Conservation (phyloP, 805 yeast species). For the Ogataea ramenticola region DNA sequence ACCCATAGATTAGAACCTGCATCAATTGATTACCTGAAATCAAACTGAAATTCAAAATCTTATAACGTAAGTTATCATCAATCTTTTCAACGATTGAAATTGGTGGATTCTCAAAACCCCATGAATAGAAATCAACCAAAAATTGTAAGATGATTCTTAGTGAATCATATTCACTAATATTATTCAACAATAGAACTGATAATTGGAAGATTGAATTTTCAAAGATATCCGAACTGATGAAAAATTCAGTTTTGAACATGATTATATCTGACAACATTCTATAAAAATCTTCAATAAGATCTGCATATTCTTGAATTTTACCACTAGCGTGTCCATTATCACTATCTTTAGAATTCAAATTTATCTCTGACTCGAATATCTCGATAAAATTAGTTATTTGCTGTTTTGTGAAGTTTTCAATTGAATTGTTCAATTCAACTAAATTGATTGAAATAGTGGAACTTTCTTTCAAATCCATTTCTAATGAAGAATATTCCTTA, state of each 20-base stretch:
- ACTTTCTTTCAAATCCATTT: constrained; percentile 21
- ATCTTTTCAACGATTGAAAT: constrained; percentile 59
- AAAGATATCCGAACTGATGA: constrained; percentile 31
- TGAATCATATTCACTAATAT: constrained; percentile 64
- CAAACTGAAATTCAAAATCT: constrained; percentile 39
- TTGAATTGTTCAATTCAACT: constrained; percentile 42
- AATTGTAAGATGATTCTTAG: constrained; percentile 64
- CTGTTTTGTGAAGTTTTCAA: constrained; percentile 67
- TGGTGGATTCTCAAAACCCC: constrained; percentile 82
- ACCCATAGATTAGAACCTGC: constrained; percentile 50
- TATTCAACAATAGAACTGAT: constrained; percentile 43
- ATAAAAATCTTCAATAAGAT: constrained; percentile 80
- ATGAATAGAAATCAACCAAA: constrained; percentile 72
- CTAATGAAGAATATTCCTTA: constrained; percentile 57
- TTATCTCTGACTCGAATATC: constrained; percentile 20
- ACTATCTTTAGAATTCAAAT: not conserved
- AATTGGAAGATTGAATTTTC: constrained; percentile 43
- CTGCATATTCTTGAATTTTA: constrained; percentile 36
- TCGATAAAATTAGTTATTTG: constrained; percentile 56
- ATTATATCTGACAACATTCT: constrained; percentile 71
- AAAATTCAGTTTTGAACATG: constrained; percentile 60
- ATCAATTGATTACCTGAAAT: constrained; percentile 53
- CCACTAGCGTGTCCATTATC: constrained; percentile 13
- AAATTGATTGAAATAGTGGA: not conserved
- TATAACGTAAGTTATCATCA: constrained; percentile 39